Base-by-base conservation (phyloP, 192 early-diverging fungal species). In the Diversispora epigaea region DNA sequence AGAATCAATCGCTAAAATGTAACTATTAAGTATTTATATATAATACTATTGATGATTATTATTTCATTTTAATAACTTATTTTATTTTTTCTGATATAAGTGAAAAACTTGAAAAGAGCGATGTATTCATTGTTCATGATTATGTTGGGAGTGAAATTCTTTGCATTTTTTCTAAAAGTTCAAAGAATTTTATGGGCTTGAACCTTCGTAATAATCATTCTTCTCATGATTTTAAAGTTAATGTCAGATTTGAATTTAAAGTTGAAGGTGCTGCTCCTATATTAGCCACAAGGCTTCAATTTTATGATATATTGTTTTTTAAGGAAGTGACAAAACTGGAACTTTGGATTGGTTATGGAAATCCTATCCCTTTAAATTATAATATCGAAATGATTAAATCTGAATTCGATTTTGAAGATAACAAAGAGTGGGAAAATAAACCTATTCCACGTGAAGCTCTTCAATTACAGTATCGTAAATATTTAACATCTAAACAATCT, bases 231-330 rank as follows among this genome's bases (percentile, higher is more conserved):
- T 46, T 66, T 40, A 60, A 73, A 57, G 62, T 77, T 25, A 45
- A 50, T 10, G n/a, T 68, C 6, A 67, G 79, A 45, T 83, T 76
- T 77, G 68, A 77, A 47, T 47, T 50, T 22, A 76, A 78, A 0
- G 85, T 75, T 21, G 50, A 78, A n/a, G 83, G 79, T 25, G 86
- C 86, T 3, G 61, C 80, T 4, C 75, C 79, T 9, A 55, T 85
- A 15, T 68, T 69, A 17, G 79, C 77, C 66, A 87, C 84, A 19
- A 67, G 84, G 22, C 22, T 21, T 6, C 54, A 76, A 5, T 58
- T 73, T 15, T 49, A 64, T 19, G 86, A 88, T 60, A 79, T 86
- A 44, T 58, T 87, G 32, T 63, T 85, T 7, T 54, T 84, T 6
- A 49, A 79, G 17, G 47, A 52, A 15, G 40, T 55, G 46, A 14